Base-by-base conservation (phyloP, 2,329 filamentous ascomycete genomes). In the Harringtonia aguacate region DNA sequence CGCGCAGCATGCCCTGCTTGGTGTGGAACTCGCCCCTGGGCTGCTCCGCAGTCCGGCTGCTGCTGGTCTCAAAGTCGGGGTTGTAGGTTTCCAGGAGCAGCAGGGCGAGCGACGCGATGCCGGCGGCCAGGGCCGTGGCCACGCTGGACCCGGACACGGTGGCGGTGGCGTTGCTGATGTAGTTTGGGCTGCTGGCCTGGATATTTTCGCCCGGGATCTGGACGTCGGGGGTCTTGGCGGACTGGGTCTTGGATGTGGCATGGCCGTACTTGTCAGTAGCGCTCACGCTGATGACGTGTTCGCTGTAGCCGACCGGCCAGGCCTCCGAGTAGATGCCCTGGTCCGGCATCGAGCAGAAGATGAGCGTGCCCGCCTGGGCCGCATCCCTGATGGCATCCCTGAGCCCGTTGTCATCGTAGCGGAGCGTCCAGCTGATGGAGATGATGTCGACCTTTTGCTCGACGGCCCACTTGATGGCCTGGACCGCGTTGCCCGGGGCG, bases 271-370 rank as follows among this genome's bases (percentile, higher is more conserved):
- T 47, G 24, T 49, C 39, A 2, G 53, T 56, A 0, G 56, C 58
- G 8, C 57, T 58, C 13, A 61, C 60, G 7, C 51, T 57, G 50
- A 57, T 55, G 30, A 51, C 48, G 3, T 35, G 10, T 4, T 40
- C 22, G n/a, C n/a, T n/a, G 28, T 46, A 37, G 43, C 49, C 2
- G 53, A 58, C 36, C 5, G 41, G 41, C 28, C 35, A 44, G 21
- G 38, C 41, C 3, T 44, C 41, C 6, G 37, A 37, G 35, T 47
- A 44, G 8, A 44, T 33, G 18, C 44, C 44, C 13, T 58, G 52
- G 45, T 66, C 63, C 7, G 46, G 55, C 0, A 60, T 55, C 0
- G 63, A 55, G 50, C 62, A 65, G 47, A 66, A 66, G 48, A 66
- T 57, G 35, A 65, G 52, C 3, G 36, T 44, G 17, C 17, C 29